Conservation (phyloP, 2,329 filamentous ascomycete genomes). For the Lizonia empirigonia region DNA sequence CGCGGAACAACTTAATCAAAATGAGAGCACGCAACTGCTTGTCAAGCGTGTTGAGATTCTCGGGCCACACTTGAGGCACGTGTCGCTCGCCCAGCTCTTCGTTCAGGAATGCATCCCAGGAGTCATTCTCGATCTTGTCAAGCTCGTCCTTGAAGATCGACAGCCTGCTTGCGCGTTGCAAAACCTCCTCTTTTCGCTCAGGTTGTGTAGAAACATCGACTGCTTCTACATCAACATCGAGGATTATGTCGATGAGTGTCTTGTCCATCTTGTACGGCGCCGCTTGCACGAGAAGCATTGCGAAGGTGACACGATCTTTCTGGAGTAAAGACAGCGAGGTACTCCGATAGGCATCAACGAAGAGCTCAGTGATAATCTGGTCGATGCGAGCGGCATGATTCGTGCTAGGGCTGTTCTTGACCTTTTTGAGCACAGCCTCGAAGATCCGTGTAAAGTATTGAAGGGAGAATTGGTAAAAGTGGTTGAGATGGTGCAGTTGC, state of each 20-base stretch:
- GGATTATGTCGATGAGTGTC: slow-evolving; percentile 79
- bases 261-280: slow-evolving; percentile 97
- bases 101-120: slow-evolving; percentile 81
- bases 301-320: slow-evolving; percentile 91
- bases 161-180: slow-evolving; percentile 71
- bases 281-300: slow-evolving; percentile 92
- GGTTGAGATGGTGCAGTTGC: slow-evolving; percentile 96
- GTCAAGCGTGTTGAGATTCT: slow-evolving; percentile 68
- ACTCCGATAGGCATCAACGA: slow-evolving; percentile 87
- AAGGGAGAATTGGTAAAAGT: slow-evolving; percentile 99
- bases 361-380: slow-evolving; percentile 88
- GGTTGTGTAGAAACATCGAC: slow-evolving; percentile 76
- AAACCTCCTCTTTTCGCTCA: slow-evolving; percentile 69
- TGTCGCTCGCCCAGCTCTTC: slow-evolving; percentile 87
- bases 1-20: slow-evolving; percentile 90
- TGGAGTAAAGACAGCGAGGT: slow-evolving; percentile 93
- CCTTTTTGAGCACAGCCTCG: slow-evolving; percentile 83
- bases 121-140: slow-evolving; percentile 62
- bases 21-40: slow-evolving; percentile 82
- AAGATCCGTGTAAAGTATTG: slow-evolving; percentile 99
- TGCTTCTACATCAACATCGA: slow-evolving; percentile 77
- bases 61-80: slow-evolving; percentile 78
- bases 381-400: slow-evolving; percentile 82
- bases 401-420: slow-evolving; percentile 73
- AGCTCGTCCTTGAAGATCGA: slow-evolving; percentile 75